Base-by-base conservation (phyloP, 805 yeast species). In the Yarrowia osloensis region DNA sequence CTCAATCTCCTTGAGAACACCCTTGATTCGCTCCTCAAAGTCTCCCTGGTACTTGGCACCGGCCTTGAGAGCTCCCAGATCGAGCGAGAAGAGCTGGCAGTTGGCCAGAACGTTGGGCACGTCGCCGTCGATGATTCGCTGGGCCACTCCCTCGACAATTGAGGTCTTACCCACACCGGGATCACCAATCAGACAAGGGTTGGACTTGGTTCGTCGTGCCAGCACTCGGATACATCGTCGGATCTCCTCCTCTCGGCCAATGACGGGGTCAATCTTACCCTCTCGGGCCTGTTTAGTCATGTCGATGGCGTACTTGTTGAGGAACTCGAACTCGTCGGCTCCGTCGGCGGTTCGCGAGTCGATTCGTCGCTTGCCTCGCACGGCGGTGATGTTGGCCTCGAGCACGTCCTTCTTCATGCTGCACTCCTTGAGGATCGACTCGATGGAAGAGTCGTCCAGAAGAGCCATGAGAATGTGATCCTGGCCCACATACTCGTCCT, bases 81-180 rank as follows among this genome's bases (percentile, higher is more conserved):
- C 99, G 69, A 95, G 83, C 19, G 97, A 90, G 76, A 88, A 94
- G 67, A 95, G 81, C 70, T 88, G 87, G 70, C 97, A 87, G 68
- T 86, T 86, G 69, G 90, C 89, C 71, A 95, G 82, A 70, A 94
- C 91, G 28, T 87, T 85, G 49, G 99, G 99, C 17, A 95, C 97
- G 78, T 95, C 99, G 70, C 90, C 90, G 74, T 95, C 98, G 69
- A 95, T 87, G 70, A 95, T 91, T 80, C 99, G 85, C 79, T 94
- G 98, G 13, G 99, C 98, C 67, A 95, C 98, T 74, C 98, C 99
- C 80, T 95, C 99, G 65, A 95, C 97, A 73, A 95, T 94, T 33
- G 97, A 90, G 42, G 99, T 95, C 81, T 95, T 95, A 83, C 99
- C 99, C 66, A 95, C 98, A 86, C 99, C 99, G 47, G 99, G 97